These are phyloP conservation scores for Plantago elongata DNA, from an alignment of 257 asterid genomes.

Conservation along the genomic window DNA sequence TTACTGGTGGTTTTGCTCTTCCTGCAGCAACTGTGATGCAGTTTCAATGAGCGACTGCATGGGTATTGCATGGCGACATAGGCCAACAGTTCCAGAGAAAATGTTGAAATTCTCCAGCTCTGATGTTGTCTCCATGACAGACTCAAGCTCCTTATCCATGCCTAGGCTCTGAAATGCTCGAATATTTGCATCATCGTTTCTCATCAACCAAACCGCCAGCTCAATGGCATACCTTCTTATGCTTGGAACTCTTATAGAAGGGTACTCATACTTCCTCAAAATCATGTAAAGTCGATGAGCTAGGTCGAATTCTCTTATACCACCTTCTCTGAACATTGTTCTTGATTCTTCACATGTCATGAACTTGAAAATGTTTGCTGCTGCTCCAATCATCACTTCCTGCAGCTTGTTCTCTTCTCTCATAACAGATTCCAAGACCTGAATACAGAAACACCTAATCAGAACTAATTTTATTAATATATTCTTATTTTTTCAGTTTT, in stretches of 20 bases:
- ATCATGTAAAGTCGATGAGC: slow-evolving; percentile 42
- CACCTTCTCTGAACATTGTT: slow-evolving; percentile 33
- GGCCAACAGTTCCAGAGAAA: slow-evolving; percentile 79
- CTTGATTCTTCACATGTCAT: slow-evolving; percentile 49
- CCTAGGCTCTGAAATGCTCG: slow-evolving; percentile 43
- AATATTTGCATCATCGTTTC: slow-evolving; percentile 33
- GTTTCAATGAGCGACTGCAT: slow-evolving; percentile 58
- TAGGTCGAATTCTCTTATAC: slow-evolving; percentile 46
- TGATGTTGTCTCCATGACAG: slow-evolving; percentile 63
- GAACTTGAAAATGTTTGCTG: slow-evolving; percentile 55
- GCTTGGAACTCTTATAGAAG: slow-evolving; percentile 69
- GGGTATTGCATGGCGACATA: slow-evolving; percentile 50
- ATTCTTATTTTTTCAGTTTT: too few species aligned
- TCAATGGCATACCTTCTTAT: slow-evolving; percentile 75
- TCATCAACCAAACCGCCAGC: slow-evolving; percentile 89
- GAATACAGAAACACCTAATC: slow-evolving; percentile 15
- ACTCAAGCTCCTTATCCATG: slow-evolving; percentile 56
- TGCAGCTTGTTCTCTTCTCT: slow-evolving; percentile 63
- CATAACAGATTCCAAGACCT: slow-evolving; percentile 79
- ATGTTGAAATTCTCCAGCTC: slow-evolving; percentile 86
- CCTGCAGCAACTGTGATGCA: slow-evolving; percentile 52
- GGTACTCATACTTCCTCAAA: slow-evolving; percentile 42
- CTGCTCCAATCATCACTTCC: slow-evolving; percentile 88
- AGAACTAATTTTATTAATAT: not conserved
- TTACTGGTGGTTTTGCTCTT: slow-evolving; percentile 14